Evolutionary conservation across 2,329 filamentous ascomycete species (phyloP).

Genomic region (Diplodia mutila): DNA sequence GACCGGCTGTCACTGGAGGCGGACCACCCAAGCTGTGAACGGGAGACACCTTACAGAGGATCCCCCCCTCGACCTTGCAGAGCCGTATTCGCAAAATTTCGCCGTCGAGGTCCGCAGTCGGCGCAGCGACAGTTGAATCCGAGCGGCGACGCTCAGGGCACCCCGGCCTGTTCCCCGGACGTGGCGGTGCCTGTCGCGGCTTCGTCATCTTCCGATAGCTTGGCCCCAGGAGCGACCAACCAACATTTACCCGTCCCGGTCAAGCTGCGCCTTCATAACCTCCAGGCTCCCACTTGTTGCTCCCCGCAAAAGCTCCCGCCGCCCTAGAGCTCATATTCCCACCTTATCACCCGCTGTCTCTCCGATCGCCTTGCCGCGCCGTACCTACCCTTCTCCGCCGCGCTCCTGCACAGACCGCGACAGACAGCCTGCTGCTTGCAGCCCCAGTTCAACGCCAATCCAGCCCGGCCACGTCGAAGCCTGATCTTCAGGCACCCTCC

Average conservation of each 20-base stretch:
- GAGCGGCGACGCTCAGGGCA: slow-evolving; percentile 1
- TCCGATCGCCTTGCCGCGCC: background rate
- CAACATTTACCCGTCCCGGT: background rate
- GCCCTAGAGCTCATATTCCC: background rate
- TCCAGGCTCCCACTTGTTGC: slow-evolving; percentile 10
- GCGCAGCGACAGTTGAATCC: background rate
- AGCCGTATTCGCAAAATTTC: background rate
- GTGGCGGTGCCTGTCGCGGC: slow-evolving; percentile 12
- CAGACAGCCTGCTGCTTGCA: slow-evolving; percentile 14
- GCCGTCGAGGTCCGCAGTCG: background rate
- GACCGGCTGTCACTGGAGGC: background rate
- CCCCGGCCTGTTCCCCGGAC: background rate
- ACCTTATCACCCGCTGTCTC: background rate
- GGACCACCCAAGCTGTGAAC: too few relatives aligned
- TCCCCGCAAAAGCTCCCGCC: background rate
- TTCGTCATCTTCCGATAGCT: slow-evolving; percentile 13
- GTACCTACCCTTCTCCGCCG: background rate
- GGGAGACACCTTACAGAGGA: too few relatives aligned
- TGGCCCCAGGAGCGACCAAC: slow-evolving; percentile 1
- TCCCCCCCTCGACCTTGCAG: too few relatives aligned
- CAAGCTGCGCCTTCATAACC: background rate
- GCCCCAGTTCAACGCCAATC: slow-evolving; percentile 16
- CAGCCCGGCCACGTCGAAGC: slow-evolving; percentile 4
- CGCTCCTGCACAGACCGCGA: slow-evolving; percentile 17
- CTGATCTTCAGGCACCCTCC: background rate